Base-by-base conservation (phyloP, 1,284 basidiomycete genomes). In the Macrocystidia cucumis region DNA sequence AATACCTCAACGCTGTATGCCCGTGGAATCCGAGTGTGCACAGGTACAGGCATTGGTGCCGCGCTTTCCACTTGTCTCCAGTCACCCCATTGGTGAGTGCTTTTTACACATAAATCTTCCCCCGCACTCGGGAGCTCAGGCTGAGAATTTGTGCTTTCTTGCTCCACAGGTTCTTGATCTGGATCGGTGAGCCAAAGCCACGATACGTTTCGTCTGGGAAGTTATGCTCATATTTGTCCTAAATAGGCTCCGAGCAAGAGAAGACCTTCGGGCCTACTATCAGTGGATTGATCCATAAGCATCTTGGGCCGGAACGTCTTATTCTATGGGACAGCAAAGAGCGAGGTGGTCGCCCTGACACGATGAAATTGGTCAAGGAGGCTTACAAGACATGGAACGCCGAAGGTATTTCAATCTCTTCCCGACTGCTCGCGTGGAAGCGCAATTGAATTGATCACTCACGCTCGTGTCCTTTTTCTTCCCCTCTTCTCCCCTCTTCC, bases 261-360 rank as follows among this genome's bases (percentile, higher is more conserved):
- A 81, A 79, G 61, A 85, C 82, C 1, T 85, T 85, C 47, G 82
- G 82, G 9, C 75, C 79, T 24, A 85, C 80, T 22, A 80, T 86
- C 44, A 72, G 67, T 43, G 71, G 72, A 12, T 65, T 86, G 32
- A 83, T 86, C 44, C 68, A 74, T 47, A 65, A 69, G 38, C 67
- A 82, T 48, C 61, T 86, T 26, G 76, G 66, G 41, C 77, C 79
- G 24, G 80, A 83, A 51, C 75, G 82, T 27, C 60, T 76, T 17
- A 61, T 77, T 11, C 65, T 86, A 14, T 86, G 83, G 82, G 82
- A 86, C 55, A 74, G 70, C 42, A 84, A 79, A 55, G 56, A 60
- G 34, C 63, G 74, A 38, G 80, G 81, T 32, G 78, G 79, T 17
- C 72, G 83, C 34, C 84, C 84, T 6, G 80, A 87, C 47, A 75